These are phyloP conservation scores for Tolypocladium tropicale DNA, from an alignment of 2,329 filamentous ascomycete genomes.

Conservation along the genomic window DNA sequence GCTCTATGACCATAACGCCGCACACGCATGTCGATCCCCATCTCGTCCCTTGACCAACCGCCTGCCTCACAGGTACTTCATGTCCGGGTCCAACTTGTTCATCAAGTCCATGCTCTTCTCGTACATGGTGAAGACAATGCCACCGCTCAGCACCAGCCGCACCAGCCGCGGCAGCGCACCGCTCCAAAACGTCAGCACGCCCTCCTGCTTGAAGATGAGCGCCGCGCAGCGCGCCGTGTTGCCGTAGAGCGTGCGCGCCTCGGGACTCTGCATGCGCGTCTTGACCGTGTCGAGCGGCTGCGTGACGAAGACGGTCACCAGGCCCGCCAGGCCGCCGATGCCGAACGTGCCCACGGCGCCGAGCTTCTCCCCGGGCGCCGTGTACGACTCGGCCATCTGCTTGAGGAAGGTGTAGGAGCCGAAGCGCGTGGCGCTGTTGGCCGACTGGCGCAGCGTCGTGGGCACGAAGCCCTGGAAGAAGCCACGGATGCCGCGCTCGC, in stretches of 20 bases:
- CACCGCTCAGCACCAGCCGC: conserved; percentile 79
- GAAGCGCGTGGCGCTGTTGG: conserved; percentile 88
- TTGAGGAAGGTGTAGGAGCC: conserved; percentile 83
- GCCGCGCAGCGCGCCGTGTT: conserved; percentile 79
- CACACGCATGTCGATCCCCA: background rate
- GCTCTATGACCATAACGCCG: background rate
- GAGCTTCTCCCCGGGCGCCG: conserved; percentile 88
- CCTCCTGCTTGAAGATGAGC: conserved; percentile 81
- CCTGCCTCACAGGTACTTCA: conserved; percentile 62
- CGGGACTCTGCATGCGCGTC: conserved; percentile 95
- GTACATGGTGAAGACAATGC: conserved; percentile 97
- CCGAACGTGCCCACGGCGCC: conserved; percentile 81
- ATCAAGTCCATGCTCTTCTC: conserved; percentile 93
- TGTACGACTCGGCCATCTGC: conserved; percentile 86
- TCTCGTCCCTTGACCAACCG: background rate
- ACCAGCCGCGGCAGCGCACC: conserved; percentile 80
- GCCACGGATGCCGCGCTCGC: conserved; percentile 77
- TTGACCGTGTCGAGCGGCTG: conserved; percentile 86
- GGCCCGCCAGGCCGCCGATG: conserved; percentile 77
- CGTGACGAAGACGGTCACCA: conserved; percentile 78
- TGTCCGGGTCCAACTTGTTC: conserved; percentile 69
- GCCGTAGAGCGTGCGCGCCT: conserved; percentile 70
- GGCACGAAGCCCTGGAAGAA: conserved; percentile 98
- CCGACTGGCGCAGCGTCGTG: conserved; percentile 87
- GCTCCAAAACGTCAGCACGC: conserved; percentile 84